These are phyloP conservation scores for Diaporthe australafricana DNA, from an alignment of 2,329 filamentous ascomycete species.

Conservation along the genomic window DNA sequence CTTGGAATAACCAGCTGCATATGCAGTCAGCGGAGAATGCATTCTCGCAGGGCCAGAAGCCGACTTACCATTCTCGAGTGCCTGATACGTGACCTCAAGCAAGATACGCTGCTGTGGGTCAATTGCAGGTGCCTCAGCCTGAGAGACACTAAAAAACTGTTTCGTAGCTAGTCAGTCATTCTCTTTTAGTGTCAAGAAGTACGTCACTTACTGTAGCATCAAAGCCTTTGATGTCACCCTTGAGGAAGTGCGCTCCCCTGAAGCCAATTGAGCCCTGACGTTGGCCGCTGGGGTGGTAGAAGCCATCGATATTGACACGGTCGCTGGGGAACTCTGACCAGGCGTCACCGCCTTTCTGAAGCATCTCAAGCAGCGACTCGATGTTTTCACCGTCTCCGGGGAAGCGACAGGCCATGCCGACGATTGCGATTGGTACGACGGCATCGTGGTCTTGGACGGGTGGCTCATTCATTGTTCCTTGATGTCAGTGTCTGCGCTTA, in stretches of 20 bases:
- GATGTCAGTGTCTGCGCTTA: background rate
- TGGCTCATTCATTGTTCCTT: background rate
- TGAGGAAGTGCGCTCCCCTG: conserved; percentile 62
- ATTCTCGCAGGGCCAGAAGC: background rate
- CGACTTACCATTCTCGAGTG: conserved; percentile 59
- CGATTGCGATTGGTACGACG: conserved; percentile 68
- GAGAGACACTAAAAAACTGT: conserved; percentile 63
- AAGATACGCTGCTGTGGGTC: conserved; percentile 66
- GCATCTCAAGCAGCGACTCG: conserved; percentile 75
- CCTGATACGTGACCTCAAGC: conserved; percentile 63
- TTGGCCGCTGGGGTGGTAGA: conserved; percentile 76
- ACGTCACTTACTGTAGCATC: conserved; percentile 57
- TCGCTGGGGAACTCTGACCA: conserved; percentile 72
- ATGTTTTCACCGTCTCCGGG: conserved; percentile 67
- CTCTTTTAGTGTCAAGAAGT: too few species aligned
- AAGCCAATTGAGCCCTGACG: conserved; percentile 50
- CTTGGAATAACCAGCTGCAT: conserved; percentile 34
- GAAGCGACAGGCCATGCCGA: conserved; percentile 75
- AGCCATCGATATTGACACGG: conserved; percentile 74
- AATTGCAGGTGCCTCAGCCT: conserved; percentile 63
- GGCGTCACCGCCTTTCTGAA: conserved; percentile 75
- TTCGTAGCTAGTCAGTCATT: background rate
- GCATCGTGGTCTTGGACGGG: conserved; percentile 27
- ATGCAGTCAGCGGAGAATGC: background rate
- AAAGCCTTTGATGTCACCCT: conserved; percentile 58